Evolutionary conservation across 1,139 yeast species (phyloP).

Genomic region (Saccharomycopsis crataegensis): DNA sequence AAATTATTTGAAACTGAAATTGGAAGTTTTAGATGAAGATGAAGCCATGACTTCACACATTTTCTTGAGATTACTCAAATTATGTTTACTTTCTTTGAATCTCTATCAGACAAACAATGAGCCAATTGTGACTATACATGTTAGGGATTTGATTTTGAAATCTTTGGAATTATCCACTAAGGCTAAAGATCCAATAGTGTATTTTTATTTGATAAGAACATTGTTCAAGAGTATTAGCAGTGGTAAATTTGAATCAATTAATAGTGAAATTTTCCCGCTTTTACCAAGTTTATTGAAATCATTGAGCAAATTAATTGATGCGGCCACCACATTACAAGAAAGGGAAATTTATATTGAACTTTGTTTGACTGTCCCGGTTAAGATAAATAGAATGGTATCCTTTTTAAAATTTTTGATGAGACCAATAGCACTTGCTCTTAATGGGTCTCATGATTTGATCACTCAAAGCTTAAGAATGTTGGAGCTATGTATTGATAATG

Average conservation of each 20-base stretch:
- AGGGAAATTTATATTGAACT: constrained; percentile 90
- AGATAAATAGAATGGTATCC: constrained; percentile 88
- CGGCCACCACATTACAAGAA: constrained; percentile 84
- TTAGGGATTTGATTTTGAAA: constrained; percentile 72
- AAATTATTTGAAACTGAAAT: constrained; percentile 63
- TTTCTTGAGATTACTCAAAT: constrained; percentile 75
- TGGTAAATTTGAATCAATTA: constrained; percentile 85
- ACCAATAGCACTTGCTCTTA: constrained; percentile 85
- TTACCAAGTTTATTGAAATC: constrained; percentile 81
- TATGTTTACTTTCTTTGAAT: constrained; percentile 94
- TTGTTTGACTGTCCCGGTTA: constrained; percentile 91
- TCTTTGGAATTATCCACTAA: constrained; percentile 75
- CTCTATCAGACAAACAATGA: constrained; percentile 86
- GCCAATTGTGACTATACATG: constrained; percentile 76
- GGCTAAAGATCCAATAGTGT: constrained; percentile 89
- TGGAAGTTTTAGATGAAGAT: constrained; percentile 68
- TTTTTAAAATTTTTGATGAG: constrained; percentile 81
- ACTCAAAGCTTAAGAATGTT: constrained; percentile 91
- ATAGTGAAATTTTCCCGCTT: constrained; percentile 88
- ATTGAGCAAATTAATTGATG: constrained; percentile 71
- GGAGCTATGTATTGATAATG: constrained; percentile 93
- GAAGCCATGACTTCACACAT: constrained; percentile 76
- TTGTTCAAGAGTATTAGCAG: constrained; percentile 93
- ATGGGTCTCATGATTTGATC: constrained; percentile 85
- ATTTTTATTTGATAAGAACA: constrained; percentile 81